phyloP scores from a whole-genome alignment of 2,329 filamentous ascomycete species.

The Chaetomium olivaceum region DNA sequence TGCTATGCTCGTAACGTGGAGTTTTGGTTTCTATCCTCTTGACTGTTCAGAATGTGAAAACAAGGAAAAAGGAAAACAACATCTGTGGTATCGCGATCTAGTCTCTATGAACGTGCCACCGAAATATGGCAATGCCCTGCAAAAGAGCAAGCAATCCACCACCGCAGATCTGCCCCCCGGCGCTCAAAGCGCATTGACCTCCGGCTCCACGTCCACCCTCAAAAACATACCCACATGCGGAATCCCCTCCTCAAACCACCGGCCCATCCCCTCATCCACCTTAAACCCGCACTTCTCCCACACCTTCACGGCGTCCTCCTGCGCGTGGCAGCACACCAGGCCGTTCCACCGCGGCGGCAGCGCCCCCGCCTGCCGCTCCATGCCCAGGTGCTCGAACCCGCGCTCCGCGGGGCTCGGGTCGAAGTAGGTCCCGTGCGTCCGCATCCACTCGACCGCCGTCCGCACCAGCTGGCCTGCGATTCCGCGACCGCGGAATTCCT shows the following conservation, averaged over 20 bases:
- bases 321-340: conserved; percentile 76
- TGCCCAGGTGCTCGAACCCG: conserved; percentile 48
- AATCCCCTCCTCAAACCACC: conserved; percentile 83
- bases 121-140: background rate
- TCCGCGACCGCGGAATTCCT: conserved; percentile 63
- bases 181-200: background rate
- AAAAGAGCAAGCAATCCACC: background rate
- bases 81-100: conserved; percentile 14
- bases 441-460: conserved; percentile 67
- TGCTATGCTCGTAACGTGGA: conserved; percentile 23
- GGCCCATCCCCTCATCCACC: conserved; percentile 70
- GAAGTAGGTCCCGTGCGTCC: conserved; percentile 58
- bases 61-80: background rate
- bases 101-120: conserved; percentile 3
- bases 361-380: conserved; percentile 36
- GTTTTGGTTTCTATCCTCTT: conserved; percentile 15
- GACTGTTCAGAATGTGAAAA: background rate
- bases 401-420: conserved; percentile 49
- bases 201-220: conserved; percentile 42
- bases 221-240: conserved; percentile 81
- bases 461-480: conserved; percentile 68
- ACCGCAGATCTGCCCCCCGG: background rate
- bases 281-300: conserved; percentile 75
- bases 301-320: conserved; percentile 61
- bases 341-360: conserved; percentile 67